These are phyloP conservation scores for Umbelopsis sp. DNA, from an alignment of 192 early-diverging fungal genomes.

Conservation along the genomic window DNA sequence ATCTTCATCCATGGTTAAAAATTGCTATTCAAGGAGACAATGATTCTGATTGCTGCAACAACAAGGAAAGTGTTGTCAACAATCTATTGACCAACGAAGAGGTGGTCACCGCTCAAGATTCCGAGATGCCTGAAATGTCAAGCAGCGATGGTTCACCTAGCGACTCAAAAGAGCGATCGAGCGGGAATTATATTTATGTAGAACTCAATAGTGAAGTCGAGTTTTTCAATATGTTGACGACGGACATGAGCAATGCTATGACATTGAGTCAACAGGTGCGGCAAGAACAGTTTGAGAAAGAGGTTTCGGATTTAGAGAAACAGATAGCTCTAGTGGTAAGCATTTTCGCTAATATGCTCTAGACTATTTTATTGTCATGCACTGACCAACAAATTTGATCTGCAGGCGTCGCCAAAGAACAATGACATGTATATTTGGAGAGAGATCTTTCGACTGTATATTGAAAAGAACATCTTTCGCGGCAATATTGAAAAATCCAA, in stretches of 20 bases:
- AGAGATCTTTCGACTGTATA: constrained; percentile 70
- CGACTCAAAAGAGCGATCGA: neutral
- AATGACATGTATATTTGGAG: constrained; percentile 78
- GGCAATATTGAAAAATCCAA: constrained; percentile 52
- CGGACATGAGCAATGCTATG: constrained; percentile 26
- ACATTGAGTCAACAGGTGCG: constrained; percentile 21
- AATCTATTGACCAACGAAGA: no score
- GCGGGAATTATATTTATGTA: constrained; percentile 19
- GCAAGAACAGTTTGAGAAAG: constrained; percentile 14
- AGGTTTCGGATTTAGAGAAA: constrained; percentile 24
- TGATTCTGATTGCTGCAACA: no score
- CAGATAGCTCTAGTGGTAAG: constrained; percentile 34
- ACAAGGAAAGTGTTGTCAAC: no score
- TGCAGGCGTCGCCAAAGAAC: constrained; percentile 67
- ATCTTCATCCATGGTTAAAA: constrained; percentile 20
- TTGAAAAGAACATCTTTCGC: constrained; percentile 70
- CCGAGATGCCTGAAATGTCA: no score
- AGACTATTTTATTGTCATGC: neutral
- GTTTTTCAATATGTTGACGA: constrained; percentile 35
- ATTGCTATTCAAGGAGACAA: constrained; percentile 20
- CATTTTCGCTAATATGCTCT: no score
- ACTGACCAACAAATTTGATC: constrained; percentile 4
- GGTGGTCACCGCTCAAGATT: no score
- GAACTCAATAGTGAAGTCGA: constrained; percentile 38
- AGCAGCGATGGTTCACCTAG: no score